A percentile compares a stretch with the other conserved stretches of the same genome.
Conservation (phyloP, 352 stramenopile genomes). For the Elongisporangium prolatum region DNA sequence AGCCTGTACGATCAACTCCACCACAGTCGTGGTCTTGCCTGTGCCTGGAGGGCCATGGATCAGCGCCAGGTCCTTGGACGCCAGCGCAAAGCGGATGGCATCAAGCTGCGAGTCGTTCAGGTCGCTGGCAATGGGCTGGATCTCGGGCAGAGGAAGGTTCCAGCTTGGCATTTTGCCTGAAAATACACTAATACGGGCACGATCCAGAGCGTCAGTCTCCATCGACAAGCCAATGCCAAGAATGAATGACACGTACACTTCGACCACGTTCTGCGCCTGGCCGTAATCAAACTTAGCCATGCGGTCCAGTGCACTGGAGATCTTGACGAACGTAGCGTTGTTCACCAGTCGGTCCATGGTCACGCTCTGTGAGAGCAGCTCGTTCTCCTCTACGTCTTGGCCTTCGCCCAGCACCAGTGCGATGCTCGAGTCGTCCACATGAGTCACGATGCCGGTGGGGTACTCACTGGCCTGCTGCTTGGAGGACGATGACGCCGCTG, state of each 20-base stretch:
- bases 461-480: slow-evolving; percentile 12
- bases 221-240: not conserved
- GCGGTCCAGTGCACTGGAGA: slow-evolving; percentile 54
- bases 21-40: slow-evolving; percentile 97
- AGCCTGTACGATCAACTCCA: slow-evolving; percentile 95
- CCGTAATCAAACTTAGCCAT: slow-evolving; percentile 63
- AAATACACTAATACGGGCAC: slow-evolving; percentile 42
- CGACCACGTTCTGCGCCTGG: slow-evolving; percentile 47
- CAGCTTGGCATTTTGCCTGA: slow-evolving; percentile 34
- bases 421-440: slow-evolving; percentile 54
- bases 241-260: slow-evolving; percentile 37
- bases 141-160: slow-evolving; percentile 41
- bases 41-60: slow-evolving; percentile 93
- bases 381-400: slow-evolving; percentile 50
- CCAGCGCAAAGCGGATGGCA: slow-evolving; percentile 75
- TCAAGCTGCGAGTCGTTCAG: slow-evolving; percentile 79
- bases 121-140: slow-evolving; percentile 39
- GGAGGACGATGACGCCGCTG: not conserved
- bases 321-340: slow-evolving; percentile 80
- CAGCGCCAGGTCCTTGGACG: slow-evolving; percentile 83
- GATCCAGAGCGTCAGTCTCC: not conserved
- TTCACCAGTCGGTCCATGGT: slow-evolving; percentile 84
- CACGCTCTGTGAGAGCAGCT: slow-evolving; percentile 25
- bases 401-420: slow-evolving; percentile 49
- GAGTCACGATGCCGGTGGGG: slow-evolving; percentile 59